Base-by-base conservation (phyloP, 805 yeast genomes). In the Kazachstania martiniae region DNA sequence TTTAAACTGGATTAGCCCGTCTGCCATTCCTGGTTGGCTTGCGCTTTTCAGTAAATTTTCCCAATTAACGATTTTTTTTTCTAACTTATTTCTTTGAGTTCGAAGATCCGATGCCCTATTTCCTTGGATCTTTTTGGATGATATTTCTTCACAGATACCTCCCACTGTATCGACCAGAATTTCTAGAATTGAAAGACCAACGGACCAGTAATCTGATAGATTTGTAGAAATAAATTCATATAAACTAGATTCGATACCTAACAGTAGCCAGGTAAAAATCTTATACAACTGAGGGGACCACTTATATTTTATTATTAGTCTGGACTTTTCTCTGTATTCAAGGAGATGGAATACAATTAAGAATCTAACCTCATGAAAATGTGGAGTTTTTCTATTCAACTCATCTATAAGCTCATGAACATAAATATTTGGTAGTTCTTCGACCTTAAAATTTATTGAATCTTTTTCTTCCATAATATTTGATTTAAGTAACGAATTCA, bases 1-100 rank as follows among this genome's bases (percentile, higher is more conserved):
- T 5, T 51, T 47, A 27, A 57, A 12, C 4, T 21, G 13, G 5
- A 10, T 5, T 10, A 28, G 13, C 10, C 8, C 12, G n/a, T 28
- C 17, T 9, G 15, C 18, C 8, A 3, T 23, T 23, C 25, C n/a
- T 13, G 8, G 6, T 13, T 21, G 10, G 5, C 5, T 5, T 17
- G 8, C 13, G 22, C 19, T 4, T 9, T 12, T 7, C n/a, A 68
- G 42, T 10, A 63, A 29, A 1, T 40, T 33, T 2, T 51, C 36
- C 87, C 87, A 79, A 27, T 64, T 59, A 3, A 51, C 44, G 4
- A 77, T 48, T 34, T 72, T 61, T 15, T 58, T 63, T 5, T 58
- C 56, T 0, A 74, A 33, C 22, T 73, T 61, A 21, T 61, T 63
- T 4, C 56, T 52, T 2, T 73, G 48, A 8, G 62, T 47, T n/a